Evolutionary conservation across 2,329 filamentous ascomycete species (phyloP), one percentile per base, ranked within the genome.

Genomic region (Didymella segeticola): DNA sequence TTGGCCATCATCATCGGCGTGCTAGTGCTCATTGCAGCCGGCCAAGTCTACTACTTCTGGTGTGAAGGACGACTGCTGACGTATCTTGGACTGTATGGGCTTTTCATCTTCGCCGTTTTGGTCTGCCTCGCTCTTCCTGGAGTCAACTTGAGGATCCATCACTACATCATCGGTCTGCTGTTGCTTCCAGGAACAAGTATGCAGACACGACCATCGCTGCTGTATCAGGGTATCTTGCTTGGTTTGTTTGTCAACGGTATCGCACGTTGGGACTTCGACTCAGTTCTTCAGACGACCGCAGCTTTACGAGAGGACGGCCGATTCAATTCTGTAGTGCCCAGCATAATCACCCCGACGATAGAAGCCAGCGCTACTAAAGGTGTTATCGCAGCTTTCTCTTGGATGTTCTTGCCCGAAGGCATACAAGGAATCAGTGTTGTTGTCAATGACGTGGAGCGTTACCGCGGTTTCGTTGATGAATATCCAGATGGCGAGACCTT

Each of bases 11-110:
- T 98, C 56, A 78, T 97, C 43, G 78, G 90, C 8, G 70, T 88
- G 1, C 81, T 98, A 8, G 73, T 86, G 37, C 71, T 78, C 48
- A 87, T 96, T 56, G 82, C 89, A 12, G 77, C 86, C 2, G 83
- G 85, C 10, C 95, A 99, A 74, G 82, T 91, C n/a, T 96, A 89
- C 83, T 89, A 84, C 70, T 93, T 98, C 75, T 89, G 90, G 45
- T 84, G 90, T 53, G 93, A 96, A 71, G 93, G 88, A 0, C 86
- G 91, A 2, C 83, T 98, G 63, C 81, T 88, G 33, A 84, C 82
- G 34, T 93, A 93, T 68, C 82, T 97, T 5, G 85, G 84, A 62
- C 80, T 97, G 11, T 97, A 97, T 71, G 83, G 80, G 11, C 76
- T 90, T 2, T 85, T 96, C 58, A 75, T 86, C 3, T 67, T 79